Evolutionary conservation across 1,284 basidiomycete species (phyloP).

Genomic region (Heimioporus retisporus): DNA sequence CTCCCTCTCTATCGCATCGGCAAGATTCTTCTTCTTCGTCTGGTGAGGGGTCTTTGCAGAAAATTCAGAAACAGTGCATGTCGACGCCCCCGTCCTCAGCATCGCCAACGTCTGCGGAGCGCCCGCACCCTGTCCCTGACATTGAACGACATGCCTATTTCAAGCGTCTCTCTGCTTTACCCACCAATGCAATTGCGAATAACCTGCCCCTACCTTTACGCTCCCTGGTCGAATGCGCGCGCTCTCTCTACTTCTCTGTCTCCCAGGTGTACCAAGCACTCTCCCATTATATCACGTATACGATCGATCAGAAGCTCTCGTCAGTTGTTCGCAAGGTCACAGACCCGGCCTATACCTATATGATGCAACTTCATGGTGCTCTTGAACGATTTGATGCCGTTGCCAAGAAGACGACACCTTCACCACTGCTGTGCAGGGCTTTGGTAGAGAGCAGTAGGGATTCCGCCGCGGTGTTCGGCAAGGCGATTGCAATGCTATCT

Average conservation of each 20-base stretch:
- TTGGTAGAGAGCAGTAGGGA: conserved; percentile 91
- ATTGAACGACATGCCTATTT: conserved; percentile 95
- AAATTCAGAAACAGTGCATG: conserved; percentile 39
- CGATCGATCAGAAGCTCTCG: conserved; percentile 89
- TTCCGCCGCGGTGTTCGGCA: conserved; percentile 88
- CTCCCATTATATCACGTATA: conserved; percentile 90
- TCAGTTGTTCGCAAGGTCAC: conserved; percentile 87
- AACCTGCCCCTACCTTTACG: conserved; percentile 82
- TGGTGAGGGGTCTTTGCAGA: conserved; percentile 38
- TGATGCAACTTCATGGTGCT: conserved; percentile 88
- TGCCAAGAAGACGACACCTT: conserved; percentile 75
- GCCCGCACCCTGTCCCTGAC: conserved; percentile 68
- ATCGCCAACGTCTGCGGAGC: conserved; percentile 53
- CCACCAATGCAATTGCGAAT: conserved; percentile 67
- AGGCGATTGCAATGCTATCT: conserved; percentile 86
- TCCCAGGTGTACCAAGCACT: conserved; percentile 94
- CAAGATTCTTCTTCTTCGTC: conserved; percentile 58
- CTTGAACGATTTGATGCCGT: conserved; percentile 94
- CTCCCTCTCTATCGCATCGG: conserved; percentile 52
- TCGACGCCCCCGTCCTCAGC: conserved; percentile 55
- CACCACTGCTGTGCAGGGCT: conserved; percentile 80
- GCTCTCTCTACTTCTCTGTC: conserved; percentile 93
- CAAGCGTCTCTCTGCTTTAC: conserved; percentile 84
- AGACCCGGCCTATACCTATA: conserved; percentile 86
- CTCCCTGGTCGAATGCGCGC: conserved; percentile 86